Conservation (phyloP, 140 eudicot species). For the Ambrosia hybrid region DNA sequence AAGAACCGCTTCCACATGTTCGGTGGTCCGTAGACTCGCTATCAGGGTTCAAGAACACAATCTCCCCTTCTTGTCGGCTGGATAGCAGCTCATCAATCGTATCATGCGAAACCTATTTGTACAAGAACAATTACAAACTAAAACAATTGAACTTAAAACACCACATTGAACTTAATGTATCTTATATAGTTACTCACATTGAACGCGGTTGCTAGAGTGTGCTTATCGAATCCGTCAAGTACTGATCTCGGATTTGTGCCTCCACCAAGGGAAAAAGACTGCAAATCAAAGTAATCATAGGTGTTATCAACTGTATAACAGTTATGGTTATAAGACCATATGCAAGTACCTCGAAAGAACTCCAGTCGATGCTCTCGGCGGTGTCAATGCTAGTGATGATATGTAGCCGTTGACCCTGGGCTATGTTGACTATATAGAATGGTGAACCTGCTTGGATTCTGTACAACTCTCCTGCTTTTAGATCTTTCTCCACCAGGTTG, state of each 20-base stretch:
- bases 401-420: conserved; percentile 67
- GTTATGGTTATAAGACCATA: not conserved
- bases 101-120: conserved; percentile 52
- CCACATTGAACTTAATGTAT: no score
- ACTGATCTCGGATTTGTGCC: conserved; percentile 69
- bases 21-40: conserved; percentile 12
- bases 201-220: conserved; percentile 58
- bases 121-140: not conserved
- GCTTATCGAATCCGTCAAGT: conserved; percentile 71
- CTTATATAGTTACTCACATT: conserved; percentile 47
- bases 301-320: not conserved
- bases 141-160: no score
- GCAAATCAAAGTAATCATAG: conserved; percentile 28
- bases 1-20: conserved; percentile 52
- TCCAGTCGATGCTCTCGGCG: conserved; percentile 51
- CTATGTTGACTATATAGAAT: conserved; percentile 64
- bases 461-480: conserved; percentile 72
- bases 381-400: conserved; percentile 69
- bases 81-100: conserved; percentile 46
- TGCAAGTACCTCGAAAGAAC: conserved; percentile 54
- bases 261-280: conserved; percentile 86
- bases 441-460: conserved; percentile 76
- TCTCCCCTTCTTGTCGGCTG: conserved; percentile 54
- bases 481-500: conserved; percentile 47
- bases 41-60: conserved; percentile 48